Percentiles rank a stretch among this genome's conserved stretches.
phyloP scores from a whole-genome alignment of 306 rosid species.

The Dryas drummondii region DNA sequence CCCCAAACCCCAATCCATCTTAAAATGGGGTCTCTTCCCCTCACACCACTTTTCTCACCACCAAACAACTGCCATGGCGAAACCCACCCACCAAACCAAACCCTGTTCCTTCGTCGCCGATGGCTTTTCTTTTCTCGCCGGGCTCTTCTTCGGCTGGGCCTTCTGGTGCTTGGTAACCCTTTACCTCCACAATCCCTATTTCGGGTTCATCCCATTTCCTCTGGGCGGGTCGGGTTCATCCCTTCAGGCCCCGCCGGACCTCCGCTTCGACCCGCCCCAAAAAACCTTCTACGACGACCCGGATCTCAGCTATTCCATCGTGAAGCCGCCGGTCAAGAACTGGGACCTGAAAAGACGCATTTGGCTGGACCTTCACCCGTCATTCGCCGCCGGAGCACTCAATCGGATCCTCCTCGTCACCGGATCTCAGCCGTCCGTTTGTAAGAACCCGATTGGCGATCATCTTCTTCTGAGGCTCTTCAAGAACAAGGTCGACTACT shows the following conservation, averaged over 20 bases:
- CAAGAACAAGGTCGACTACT: slow-evolving; percentile 61
- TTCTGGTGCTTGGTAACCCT: slow-evolving; percentile 12
- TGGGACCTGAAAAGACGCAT: slow-evolving; percentile 46
- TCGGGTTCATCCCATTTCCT: slow-evolving; percentile 2
- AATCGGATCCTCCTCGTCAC: slow-evolving; percentile 39
- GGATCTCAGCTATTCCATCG: slow-evolving; percentile 32
- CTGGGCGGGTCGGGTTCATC: not conserved
- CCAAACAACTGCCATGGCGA: slow-evolving; percentile 25
- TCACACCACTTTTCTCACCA: not conserved
- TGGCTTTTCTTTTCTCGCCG: slow-evolving; percentile 6
- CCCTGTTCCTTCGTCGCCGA: slow-evolving; percentile 2
- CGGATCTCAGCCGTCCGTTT: slow-evolving; percentile 42
- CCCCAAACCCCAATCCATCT: not conserved
- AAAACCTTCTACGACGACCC: slow-evolving; percentile 47
- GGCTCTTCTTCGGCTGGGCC: slow-evolving; percentile 11
- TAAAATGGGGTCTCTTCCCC: not conserved
- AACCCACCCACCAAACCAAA: slow-evolving; percentile 9
- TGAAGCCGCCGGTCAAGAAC: slow-evolving; percentile 35
- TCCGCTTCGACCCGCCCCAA: slow-evolving; percentile 9
- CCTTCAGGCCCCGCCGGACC: not conserved
- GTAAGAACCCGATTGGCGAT: slow-evolving; percentile 40
- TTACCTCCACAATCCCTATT: not conserved
- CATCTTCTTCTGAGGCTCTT: slow-evolving; percentile 47
- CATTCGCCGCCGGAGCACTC: slow-evolving; percentile 8
- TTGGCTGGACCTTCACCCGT: slow-evolving; percentile 38